Base-by-base conservation (phyloP, 352 stramenopile genomes). In the Pythium graminicola region DNA sequence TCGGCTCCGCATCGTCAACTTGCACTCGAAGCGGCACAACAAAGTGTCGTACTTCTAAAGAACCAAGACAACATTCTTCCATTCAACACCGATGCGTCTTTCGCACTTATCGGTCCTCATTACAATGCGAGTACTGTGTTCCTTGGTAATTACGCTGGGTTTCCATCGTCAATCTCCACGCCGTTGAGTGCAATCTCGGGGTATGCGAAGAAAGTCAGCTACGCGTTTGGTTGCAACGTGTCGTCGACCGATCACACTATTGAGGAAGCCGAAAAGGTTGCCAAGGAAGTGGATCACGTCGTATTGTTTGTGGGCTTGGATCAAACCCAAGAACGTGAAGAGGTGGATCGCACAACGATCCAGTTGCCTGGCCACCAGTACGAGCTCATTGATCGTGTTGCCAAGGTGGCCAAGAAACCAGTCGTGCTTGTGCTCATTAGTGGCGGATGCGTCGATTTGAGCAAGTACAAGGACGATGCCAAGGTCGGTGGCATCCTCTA, bases 41-140 rank as follows among this genome's bases (percentile, higher is more conserved):
- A 97, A 43, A 79, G 72, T 23, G 66, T 97, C 22, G 86, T 97
- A 22, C 52, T 98, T 10, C 70, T 98, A 10, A 95, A 97, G 65
- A 98, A 98, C 64, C 59, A 78, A 3, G 47, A 60, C 14, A 55
- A 50, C 0, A 40, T 65, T n/a, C 63, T 96, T 6, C 88, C 87
- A n/a, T 38, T 96, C 0, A 46, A 72, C 29, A 32, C 24, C 4
- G 51, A 54, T n/a, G 54, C 63, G 0, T 58, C 59, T 10, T 54
- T 95, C 20, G 83, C 73, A 19, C 40, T 96, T 24, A 70, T 95
- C 14, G 87, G 87, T 0, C 87, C 87, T 19, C 81, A 93, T 39
- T 79, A 84, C 24, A 81, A 90, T 27, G 71, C 70, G 8, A 79
- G 65, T 6, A 54, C 60, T 10, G 74, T 56, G 7, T 49, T 82